Evolutionary conservation across 2,329 filamentous ascomycete genomes (phyloP).

Genomic region (Geosmithia flava): DNA sequence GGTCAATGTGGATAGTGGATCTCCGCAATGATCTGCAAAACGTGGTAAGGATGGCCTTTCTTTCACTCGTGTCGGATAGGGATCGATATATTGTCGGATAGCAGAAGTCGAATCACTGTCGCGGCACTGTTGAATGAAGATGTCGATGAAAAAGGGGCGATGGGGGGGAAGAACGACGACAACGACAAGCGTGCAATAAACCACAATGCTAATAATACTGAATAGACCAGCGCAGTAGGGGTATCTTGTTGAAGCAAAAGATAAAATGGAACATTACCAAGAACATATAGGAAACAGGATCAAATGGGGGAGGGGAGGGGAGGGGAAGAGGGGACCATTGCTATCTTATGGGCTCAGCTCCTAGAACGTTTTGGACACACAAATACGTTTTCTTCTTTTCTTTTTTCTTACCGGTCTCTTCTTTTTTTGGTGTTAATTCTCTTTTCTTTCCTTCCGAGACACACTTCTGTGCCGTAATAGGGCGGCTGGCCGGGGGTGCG

Average conservation of each 20-base stretch:
- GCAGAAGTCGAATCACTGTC: no score
- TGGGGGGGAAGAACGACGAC: no score
- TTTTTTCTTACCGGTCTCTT: not conserved
- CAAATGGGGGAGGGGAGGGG: not conserved
- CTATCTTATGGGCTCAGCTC: not conserved
- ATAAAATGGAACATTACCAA: not conserved
- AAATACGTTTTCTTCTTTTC: not conserved
- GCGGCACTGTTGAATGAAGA: not conserved
- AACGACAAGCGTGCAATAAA: not conserved
- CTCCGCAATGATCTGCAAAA: no score
- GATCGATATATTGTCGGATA: no score
- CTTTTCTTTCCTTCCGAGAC: not conserved
- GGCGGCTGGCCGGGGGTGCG: no score
- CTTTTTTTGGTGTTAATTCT: no score
- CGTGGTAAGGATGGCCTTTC: no score
- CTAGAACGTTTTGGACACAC: not conserved
- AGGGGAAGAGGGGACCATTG: not conserved
- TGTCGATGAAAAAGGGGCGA: not conserved
- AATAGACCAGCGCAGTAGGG: not conserved
- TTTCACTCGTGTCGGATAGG: no score
- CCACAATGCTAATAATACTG: not conserved
- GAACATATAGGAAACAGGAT: not conserved
- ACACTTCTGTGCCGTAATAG: not conserved
- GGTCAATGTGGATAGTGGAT: no score
- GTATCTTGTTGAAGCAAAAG: not conserved